Conservation (phyloP, 345 rosid genomes). For the Gynandropsis gynandra region DNA sequence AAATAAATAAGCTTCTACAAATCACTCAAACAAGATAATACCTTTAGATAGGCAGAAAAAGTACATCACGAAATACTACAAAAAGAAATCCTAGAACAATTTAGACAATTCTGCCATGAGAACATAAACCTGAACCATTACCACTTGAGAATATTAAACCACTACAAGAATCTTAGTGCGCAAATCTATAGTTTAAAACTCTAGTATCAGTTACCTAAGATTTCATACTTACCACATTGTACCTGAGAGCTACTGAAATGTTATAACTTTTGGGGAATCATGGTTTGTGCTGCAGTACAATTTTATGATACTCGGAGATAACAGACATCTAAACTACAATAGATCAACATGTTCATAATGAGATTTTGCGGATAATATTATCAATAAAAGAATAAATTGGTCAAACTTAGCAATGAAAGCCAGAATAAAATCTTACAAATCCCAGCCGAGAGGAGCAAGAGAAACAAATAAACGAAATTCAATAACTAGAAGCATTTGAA, state of each 20-base stretch:
- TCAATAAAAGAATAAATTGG: too few relatives aligned
- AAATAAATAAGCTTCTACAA: background rate
- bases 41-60: background rate
- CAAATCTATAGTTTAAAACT: conserved; percentile 5
- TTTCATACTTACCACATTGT: conserved; percentile 4
- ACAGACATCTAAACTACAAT: background rate
- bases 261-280: conserved; percentile 1
- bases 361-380: background rate
- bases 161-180: background rate
- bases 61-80: background rate
- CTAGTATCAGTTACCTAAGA: conserved; percentile 11
- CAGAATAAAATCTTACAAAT: background rate
- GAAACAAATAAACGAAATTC: background rate
- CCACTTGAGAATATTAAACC: background rate
- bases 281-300: conserved; percentile 8
- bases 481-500: background rate
- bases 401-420: conserved; percentile 1
- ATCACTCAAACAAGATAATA: background rate
- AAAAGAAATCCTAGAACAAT: background rate
- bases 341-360: background rate
- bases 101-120: background rate
- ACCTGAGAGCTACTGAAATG: conserved; percentile 11
- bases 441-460: conserved; percentile 7
- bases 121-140: background rate
- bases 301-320: conserved; percentile 11